phyloP scores from a whole-genome alignment of 2,329 filamentous ascomycete species.

The Pseudonectria foliicola region DNA sequence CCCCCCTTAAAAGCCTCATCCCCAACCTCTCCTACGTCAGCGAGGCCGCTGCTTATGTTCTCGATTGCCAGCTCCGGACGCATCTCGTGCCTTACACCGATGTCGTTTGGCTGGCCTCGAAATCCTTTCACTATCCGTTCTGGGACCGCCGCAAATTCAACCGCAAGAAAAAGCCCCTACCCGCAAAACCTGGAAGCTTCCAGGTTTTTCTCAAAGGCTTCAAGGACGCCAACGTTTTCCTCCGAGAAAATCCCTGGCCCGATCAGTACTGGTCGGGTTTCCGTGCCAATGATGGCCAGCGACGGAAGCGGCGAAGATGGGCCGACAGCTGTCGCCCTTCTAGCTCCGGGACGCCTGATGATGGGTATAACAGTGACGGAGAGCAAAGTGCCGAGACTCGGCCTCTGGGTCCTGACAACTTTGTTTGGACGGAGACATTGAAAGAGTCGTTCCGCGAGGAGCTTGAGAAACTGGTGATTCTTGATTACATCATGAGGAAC shows the following conservation, averaged over 20 bases:
- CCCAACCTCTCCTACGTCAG: slow-evolving; percentile 97
- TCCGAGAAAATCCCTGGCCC: slow-evolving; percentile 94
- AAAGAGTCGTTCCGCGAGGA: slow-evolving; percentile 93
- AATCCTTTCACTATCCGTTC: slow-evolving; percentile 96
- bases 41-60: slow-evolving; percentile 91
- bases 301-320: slow-evolving; percentile 57
- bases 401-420: slow-evolving; percentile 47
- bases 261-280: slow-evolving; percentile 74
- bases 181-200: slow-evolving; percentile 89
- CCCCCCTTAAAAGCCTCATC: slow-evolving; percentile 58
- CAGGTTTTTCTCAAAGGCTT: slow-evolving; percentile 96
- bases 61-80: slow-evolving; percentile 83
- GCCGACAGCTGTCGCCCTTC: slow-evolving; percentile 72
- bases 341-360: slow-evolving; percentile 42
- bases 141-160: slow-evolving; percentile 90
- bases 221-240: slow-evolving; percentile 92
- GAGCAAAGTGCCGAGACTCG: slow-evolving; percentile 45
- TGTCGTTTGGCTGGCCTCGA: slow-evolving; percentile 87
- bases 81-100: slow-evolving; percentile 95
- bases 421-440: slow-evolving; percentile 79
- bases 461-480: slow-evolving; percentile 90
- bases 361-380: slow-evolving; percentile 58
- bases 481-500: slow-evolving; percentile 99
- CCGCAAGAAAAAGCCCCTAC: slow-evolving; percentile 77
- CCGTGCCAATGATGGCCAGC: slow-evolving; percentile 58